These are phyloP conservation scores for Candida tibetensis DNA, from an alignment of 805 yeast species.

Conservation along the genomic window DNA sequence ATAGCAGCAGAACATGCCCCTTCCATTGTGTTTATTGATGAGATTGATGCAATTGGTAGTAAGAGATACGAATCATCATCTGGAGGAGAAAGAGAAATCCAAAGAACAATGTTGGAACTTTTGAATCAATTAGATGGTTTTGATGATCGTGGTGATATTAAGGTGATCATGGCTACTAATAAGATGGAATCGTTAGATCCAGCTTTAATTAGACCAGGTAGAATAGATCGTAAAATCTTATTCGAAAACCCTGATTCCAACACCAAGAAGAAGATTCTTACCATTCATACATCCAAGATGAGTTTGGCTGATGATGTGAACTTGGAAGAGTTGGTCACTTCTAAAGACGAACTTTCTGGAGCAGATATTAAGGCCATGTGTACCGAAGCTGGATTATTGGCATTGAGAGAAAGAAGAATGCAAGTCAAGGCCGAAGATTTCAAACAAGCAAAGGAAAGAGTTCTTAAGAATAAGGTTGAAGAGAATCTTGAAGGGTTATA, in stretches of 20 bases:
- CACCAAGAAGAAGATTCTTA: conserved; percentile 88
- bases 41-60: conserved; percentile 98
- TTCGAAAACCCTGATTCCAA: conserved; percentile 94
- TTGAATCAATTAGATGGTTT: conserved; percentile 95
- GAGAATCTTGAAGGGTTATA: conserved; percentile 94
- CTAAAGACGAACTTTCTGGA: conserved; percentile 93
- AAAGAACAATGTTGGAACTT: conserved; percentile 95
- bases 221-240: conserved; percentile 92
- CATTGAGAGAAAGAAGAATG: conserved; percentile 95
- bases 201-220: conserved; percentile 93
- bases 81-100: conserved; percentile 97
- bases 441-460: conserved; percentile 90
- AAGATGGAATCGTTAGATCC: conserved; percentile 93
- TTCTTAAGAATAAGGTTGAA: conserved; percentile 93
- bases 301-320: conserved; percentile 83
- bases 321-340: conserved; percentile 80
- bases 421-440: conserved; percentile 94
- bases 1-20: conserved; percentile 98
- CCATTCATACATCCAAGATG: conserved; percentile 93
- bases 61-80: conserved; percentile 95
- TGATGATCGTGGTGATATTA: conserved; percentile 95
- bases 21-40: conserved; percentile 97
- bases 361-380: conserved; percentile 98
- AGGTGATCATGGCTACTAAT: conserved; percentile 97
- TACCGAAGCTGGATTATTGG: conserved; percentile 95